Base-by-base conservation (phyloP, 352 stramenopile species). In the Pythium guiyangense region DNA sequence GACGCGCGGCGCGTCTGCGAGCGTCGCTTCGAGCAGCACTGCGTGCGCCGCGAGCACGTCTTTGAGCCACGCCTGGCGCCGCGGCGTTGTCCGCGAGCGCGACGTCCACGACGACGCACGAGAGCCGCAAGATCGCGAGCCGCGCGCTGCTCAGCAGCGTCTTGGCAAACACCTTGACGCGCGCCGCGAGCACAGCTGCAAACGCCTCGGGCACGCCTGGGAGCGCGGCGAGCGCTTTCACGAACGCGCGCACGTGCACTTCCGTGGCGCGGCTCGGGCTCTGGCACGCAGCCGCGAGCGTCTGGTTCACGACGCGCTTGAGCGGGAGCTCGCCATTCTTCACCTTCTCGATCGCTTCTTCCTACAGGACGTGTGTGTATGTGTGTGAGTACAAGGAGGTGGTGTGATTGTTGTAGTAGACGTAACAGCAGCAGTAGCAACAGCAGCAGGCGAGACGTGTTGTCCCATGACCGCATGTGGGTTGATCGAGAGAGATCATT, bases 291-390 rank as follows among this genome's bases (percentile, higher is more conserved):
- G 81, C 68, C n/a, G 57, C 52, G 47, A 94, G 63, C 44, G 77
- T 74, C 57, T 88, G 74, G 56, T 72, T 84, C 52, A 83, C 74
- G 25, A 81, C 62, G 35, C 78, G 78, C 65, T 92, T 92, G 51
- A 87, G 60, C 18, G 84, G 58, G 46, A 88, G 60, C 54, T 79
- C 76, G 18, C 77, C 72, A 54, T 62, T 66, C 56, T 78, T 72
- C 50, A 84, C 72, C 64, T 88, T 85, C 15, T 76, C 70, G 43
- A 92, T 47, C 29, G 81, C 70, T 51, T 92, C 79, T 34, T 86
- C 78, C 72, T 84, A 25, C 3, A 10, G n/a, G n/a, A n/a, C n/a
- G n/a, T 29, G 5, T 12, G n/a, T 22, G 10, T 12, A n/a, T 17
- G 14, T 22, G 20, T 12, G 25, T 39, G 17, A 17, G 49, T 6